Evolutionary conservation across 164 flowering plant genomes (phyloP).

Genomic region (Liquidambar formosana): DNA sequence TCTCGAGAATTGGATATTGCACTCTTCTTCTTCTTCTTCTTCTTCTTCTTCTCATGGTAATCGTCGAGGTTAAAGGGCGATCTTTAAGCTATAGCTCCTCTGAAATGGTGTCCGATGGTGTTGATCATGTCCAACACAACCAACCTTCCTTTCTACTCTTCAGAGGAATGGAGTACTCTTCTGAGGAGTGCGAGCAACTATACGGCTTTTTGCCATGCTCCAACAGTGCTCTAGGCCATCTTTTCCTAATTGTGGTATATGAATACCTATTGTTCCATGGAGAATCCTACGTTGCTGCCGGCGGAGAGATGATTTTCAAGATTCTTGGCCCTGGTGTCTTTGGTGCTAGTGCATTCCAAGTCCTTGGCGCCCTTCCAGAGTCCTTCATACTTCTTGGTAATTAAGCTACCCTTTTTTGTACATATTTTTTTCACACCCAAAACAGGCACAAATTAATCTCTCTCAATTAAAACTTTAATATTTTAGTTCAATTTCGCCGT

Average conservation of each 20-base stretch:
- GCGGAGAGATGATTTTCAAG: conserved; percentile 22
- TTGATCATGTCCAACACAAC: not conserved
- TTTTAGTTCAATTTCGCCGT: no score
- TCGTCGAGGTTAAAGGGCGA: not conserved
- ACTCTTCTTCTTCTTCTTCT: not conserved
- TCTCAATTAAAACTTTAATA: no score
- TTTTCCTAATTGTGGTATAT: conserved; percentile 28
- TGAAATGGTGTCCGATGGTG: conserved; percentile 15
- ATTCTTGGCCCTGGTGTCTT: conserved; percentile 26
- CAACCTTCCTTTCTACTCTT: not conserved
- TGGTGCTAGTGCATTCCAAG: conserved; percentile 23
- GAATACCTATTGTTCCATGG: conserved; percentile 26
- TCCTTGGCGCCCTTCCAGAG: conserved; percentile 24
- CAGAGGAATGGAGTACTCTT: not conserved
- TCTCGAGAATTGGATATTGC: not conserved
- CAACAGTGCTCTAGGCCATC: conserved; percentile 13
- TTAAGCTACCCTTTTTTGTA: not conserved
- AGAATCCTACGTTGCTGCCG: conserved; percentile 13
- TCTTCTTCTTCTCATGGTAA: not conserved
- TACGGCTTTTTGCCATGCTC: conserved; percentile 39
- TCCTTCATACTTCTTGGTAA: conserved; percentile 25
- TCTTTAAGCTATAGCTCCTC: not conserved
- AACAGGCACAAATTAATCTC: no score
- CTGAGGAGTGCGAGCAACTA: conserved; percentile 19
- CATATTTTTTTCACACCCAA: no score